Evolutionary conservation across 805 yeast species (phyloP).

Genomic region (Spathaspora gorwiae): DNA sequence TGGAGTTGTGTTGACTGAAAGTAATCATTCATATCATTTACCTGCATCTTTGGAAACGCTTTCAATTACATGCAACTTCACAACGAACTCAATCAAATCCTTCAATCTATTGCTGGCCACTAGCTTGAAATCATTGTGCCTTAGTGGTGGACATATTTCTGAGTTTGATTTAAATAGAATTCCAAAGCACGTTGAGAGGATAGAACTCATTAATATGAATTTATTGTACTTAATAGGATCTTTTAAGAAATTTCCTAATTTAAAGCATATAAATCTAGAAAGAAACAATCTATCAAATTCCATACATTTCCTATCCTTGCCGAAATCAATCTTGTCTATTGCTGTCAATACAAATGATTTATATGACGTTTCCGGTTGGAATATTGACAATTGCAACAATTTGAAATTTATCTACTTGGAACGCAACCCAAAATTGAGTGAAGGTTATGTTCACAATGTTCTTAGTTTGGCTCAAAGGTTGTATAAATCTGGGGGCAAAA

Average conservation of each 20-base stretch:
- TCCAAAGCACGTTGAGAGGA: not conserved
- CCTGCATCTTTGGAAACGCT: not conserved
- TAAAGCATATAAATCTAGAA: constrained; percentile 1
- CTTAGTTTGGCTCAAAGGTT: not conserved
- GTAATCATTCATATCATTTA: not conserved
- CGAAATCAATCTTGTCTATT: not conserved
- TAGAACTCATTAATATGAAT: not conserved
- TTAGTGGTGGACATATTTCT: not conserved
- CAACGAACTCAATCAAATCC: not conserved
- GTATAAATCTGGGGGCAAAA: not conserved
- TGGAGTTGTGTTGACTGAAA: not conserved
- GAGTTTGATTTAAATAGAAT: not conserved
- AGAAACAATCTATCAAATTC: not conserved
- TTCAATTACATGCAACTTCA: not conserved
- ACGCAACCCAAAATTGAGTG: not conserved
- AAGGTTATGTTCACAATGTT: not conserved
- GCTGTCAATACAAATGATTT: not conserved
- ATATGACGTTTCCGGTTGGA: not conserved
- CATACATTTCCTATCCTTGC: not conserved
- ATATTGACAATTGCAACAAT: not conserved
- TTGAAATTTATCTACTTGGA: constrained; percentile 1
- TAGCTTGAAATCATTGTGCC: not conserved
- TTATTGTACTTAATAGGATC: not conserved
- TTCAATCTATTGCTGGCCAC: not conserved
- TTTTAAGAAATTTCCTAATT: not conserved